A percentile compares a stretch with the other conserved stretches of the same genome.
Evolutionary conservation across 164 flowering plant genomes (phyloP).

Genomic region (Vitis riparia): DNA sequence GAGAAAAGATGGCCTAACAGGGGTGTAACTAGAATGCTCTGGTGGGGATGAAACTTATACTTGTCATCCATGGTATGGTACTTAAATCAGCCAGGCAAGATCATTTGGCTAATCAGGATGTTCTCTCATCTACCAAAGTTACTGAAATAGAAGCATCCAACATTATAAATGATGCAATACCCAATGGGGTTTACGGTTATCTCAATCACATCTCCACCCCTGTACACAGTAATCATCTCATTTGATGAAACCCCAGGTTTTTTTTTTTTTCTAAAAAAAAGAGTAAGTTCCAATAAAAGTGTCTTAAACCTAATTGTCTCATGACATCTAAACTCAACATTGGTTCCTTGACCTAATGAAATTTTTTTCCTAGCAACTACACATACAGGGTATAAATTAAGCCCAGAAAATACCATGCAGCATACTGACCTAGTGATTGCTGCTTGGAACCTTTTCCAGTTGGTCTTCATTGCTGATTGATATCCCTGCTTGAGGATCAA

Average conservation of each 20-base stretch:
- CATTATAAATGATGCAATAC: background rate
- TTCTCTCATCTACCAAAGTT: background rate
- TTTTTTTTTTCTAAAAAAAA: background rate
- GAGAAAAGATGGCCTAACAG: too few relatives aligned
- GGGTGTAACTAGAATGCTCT: too few relatives aligned
- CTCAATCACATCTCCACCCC: background rate
- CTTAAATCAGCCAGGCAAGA: too few relatives aligned
- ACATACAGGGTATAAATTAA: background rate
- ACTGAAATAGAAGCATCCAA: background rate
- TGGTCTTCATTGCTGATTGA: constrained; percentile 27
- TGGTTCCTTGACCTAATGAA: constrained; percentile 6
- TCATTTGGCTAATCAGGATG: too few relatives aligned
- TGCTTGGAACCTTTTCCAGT: constrained; percentile 27
- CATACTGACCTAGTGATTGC: constrained; percentile 16
- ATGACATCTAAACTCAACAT: background rate
- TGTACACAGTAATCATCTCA: background rate
- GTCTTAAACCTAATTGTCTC: background rate
- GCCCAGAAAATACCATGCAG: background rate
- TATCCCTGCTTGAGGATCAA: constrained; percentile 26
- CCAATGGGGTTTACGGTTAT: too few relatives aligned
- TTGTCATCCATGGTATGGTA: too few relatives aligned
- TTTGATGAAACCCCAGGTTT: background rate
- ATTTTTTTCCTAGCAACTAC: background rate
- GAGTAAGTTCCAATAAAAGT: background rate
- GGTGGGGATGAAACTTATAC: too few relatives aligned